Conservation (phyloP, 2,329 filamentous ascomycete genomes). For the Neopestalotiopsis clavispora region DNA sequence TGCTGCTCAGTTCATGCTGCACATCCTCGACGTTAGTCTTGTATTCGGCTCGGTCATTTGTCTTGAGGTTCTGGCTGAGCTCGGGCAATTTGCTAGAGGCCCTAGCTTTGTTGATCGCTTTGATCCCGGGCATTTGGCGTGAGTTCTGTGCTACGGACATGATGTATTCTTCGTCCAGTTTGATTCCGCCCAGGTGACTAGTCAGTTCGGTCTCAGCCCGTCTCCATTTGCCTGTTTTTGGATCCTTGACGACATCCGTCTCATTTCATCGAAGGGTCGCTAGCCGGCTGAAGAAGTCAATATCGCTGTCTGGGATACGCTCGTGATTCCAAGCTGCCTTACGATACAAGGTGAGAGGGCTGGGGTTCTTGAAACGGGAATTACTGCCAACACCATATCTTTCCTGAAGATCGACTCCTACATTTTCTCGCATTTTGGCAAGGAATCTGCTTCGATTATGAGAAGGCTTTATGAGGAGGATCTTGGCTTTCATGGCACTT, state of each 20-base stretch:
- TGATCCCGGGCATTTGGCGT: neutral
- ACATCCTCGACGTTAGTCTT: neutral
- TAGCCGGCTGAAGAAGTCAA: neutral
- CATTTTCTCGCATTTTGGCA: no score
- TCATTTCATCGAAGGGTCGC: neutral
- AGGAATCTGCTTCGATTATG: no score
- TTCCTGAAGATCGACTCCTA: no score
- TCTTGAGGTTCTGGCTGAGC: neutral
- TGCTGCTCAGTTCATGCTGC: neutral
- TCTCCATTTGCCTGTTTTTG: neutral
- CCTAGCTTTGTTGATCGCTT: neutral
- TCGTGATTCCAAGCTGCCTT: conserved; percentile 40
- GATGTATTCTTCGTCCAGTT: neutral
- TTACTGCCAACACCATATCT: no score
- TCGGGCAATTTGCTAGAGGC: neutral
- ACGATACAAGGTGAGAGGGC: conserved; percentile 35
- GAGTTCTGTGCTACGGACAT: neutral
- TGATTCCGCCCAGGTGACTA: neutral
- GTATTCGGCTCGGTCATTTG: neutral
- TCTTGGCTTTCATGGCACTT: neutral
- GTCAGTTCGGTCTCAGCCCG: neutral
- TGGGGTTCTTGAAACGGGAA: conserved; percentile 36
- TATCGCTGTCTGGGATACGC: conserved; percentile 37
- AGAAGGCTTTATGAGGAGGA: no score
- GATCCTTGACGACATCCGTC: neutral